Conservation (phyloP, 306 rosid genomes). For the Cicer yamashitae region DNA sequence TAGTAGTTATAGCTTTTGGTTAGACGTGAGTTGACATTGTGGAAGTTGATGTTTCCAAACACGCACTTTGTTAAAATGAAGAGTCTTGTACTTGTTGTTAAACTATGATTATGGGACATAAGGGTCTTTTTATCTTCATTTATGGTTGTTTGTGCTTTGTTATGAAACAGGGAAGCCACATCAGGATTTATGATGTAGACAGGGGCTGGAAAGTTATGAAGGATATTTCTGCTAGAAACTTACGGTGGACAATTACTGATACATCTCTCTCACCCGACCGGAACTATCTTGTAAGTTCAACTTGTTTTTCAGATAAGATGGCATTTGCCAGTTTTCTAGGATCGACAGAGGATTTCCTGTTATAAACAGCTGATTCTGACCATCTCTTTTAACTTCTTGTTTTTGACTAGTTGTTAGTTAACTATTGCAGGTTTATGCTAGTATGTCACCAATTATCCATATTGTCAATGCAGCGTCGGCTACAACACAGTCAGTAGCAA, state of each 20-base stretch:
- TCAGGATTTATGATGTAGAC: conserved; percentile 83
- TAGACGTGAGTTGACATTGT: too few relatives aligned
- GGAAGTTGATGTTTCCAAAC: too few relatives aligned
- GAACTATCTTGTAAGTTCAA: conserved; percentile 73
- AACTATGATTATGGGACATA: conserved; percentile 14
- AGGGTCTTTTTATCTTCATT: conserved; percentile 22
- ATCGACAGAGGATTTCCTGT: conserved; percentile 14
- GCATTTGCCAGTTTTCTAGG: conserved; percentile 33
- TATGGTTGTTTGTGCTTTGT: conserved; percentile 33
- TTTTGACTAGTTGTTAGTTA: conserved; percentile 39
- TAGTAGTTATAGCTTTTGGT: too few relatives aligned
- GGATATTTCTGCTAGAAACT: conserved; percentile 74
- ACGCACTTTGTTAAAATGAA: conserved; percentile 9
- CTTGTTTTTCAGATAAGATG: conserved; percentile 3
- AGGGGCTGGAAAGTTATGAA: conserved; percentile 83
- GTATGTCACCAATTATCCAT: conserved; percentile 84
- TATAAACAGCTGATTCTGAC: conserved; percentile 30
- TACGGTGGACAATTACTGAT: conserved; percentile 95
- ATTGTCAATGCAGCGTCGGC: conserved; percentile 73
- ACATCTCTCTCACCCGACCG: conserved; percentile 88
- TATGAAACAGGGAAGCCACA: conserved; percentile 74
- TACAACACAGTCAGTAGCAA: conserved; percentile 74
- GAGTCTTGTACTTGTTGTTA: conserved; percentile 33
- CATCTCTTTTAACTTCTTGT: conserved; percentile 10
- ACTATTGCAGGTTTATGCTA: conserved; percentile 83